phyloP scores from a whole-genome alignment of 768 basidiomycete species.

The Mycena capillaripes region DNA sequence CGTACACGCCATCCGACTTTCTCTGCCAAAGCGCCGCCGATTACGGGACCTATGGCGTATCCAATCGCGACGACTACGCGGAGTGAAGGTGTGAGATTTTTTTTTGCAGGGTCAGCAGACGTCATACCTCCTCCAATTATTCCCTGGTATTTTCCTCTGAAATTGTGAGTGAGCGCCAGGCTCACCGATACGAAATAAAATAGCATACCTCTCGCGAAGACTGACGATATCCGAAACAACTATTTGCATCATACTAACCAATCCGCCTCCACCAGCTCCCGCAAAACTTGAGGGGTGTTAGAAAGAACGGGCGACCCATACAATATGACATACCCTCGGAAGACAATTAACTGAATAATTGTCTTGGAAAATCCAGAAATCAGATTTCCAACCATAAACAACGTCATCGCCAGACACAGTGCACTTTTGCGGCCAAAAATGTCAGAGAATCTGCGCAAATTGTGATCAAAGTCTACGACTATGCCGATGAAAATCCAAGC shows the following conservation, averaged over 20 bases:
- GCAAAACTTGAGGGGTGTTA: conserved; percentile 51
- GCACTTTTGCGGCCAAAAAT: conserved; percentile 77
- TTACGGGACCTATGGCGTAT: conserved; percentile 75
- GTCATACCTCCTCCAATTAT: conserved; percentile 65
- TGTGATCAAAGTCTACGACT: not conserved
- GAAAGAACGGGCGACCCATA: not conserved
- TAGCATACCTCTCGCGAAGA: conserved; percentile 69
- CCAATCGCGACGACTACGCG: conserved; percentile 62
- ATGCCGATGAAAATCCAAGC: not conserved
- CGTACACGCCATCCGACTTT: conserved; percentile 74
- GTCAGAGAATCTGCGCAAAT: conserved; percentile 59
- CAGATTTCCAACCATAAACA: conserved; percentile 77
- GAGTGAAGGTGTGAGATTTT: not conserved
- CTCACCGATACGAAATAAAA: not conserved
- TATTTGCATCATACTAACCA: conserved; percentile 79
- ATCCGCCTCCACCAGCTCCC: conserved; percentile 80
- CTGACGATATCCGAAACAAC: conserved; percentile 81
- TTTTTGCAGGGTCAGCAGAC: not conserved
- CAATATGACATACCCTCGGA: conserved; percentile 57
- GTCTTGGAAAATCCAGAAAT: conserved; percentile 75
- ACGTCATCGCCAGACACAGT: conserved; percentile 68
- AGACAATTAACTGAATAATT: conserved; percentile 78
- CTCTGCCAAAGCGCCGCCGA: conserved; percentile 76
- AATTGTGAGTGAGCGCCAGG: not conserved
- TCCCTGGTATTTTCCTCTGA: conserved; percentile 83